phyloP scores from a whole-genome alignment of 2,329 filamentous ascomycete genomes.

The Trichophyton rubrum region DNA sequence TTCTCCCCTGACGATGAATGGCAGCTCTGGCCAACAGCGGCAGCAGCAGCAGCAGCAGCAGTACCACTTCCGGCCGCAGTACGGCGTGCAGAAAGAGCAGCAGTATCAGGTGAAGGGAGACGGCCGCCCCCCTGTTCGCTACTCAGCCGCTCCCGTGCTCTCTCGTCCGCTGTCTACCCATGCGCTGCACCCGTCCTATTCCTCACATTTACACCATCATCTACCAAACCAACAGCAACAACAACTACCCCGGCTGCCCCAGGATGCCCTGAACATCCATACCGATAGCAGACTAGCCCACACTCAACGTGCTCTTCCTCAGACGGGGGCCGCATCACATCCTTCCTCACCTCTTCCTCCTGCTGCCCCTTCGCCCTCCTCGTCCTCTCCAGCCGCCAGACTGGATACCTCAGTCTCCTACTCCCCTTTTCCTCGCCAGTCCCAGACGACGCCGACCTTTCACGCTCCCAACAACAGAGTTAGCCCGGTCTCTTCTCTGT shows the following conservation, averaged over 20 bases:
- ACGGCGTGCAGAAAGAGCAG: neutral
- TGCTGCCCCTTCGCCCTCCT: neutral
- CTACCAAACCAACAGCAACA: neutral
- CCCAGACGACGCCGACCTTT: neutral
- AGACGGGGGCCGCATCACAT: neutral
- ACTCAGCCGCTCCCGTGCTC: conserved; percentile 2
- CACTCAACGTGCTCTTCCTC: conserved; percentile 3
- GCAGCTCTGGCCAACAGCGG: neutral
- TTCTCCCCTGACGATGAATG: neutral
- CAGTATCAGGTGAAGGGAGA: neutral
- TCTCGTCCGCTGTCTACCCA: neutral
- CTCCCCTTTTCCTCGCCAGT: neutral
- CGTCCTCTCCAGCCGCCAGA: neutral
- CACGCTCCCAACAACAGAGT: neutral
- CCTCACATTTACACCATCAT: neutral
- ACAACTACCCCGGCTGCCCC: neutral
- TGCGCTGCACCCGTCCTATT: conserved; percentile 1
- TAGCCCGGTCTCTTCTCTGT: neutral
- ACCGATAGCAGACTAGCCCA: conserved; percentile 1
- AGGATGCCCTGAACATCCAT: conserved; percentile 4
- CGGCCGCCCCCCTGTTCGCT: neutral
- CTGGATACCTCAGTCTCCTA: conserved; percentile 1
- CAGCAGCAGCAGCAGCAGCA: neutral
- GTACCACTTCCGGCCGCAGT: neutral
- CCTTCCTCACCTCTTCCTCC: neutral